Percentiles rank a stretch among this genome's conserved stretches.
phyloP scores from a whole-genome alignment of 2,329 filamentous ascomycete species.

The Madurella mycetomatis region DNA sequence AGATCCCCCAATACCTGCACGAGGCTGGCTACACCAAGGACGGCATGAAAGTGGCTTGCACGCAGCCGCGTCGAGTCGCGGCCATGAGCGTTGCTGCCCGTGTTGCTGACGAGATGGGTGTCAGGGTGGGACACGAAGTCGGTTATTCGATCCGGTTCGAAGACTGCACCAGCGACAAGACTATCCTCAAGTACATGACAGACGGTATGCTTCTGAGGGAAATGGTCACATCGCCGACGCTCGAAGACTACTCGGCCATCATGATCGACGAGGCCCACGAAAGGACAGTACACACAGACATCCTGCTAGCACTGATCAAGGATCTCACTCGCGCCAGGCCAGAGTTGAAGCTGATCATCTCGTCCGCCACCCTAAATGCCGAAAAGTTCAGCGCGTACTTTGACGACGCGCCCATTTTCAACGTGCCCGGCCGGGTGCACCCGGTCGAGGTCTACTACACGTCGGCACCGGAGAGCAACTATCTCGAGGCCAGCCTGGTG shows the following conservation, averaged over 20 bases:
- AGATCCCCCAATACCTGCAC: conserved; percentile 88
- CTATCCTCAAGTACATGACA: conserved; percentile 91
- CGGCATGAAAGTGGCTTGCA: conserved; percentile 83
- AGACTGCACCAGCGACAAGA: conserved; percentile 86
- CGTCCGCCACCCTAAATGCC: conserved; percentile 90
- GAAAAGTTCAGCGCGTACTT: conserved; percentile 91
- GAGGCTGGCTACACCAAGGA: conserved; percentile 85
- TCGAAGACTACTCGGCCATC: conserved; percentile 76
- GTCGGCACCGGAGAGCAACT: conserved; percentile 87
- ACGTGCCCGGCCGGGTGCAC: conserved; percentile 83
- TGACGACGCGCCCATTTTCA: conserved; percentile 88
- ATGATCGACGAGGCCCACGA: conserved; percentile 99
- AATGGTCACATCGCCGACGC: conserved; percentile 81
- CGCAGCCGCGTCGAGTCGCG: conserved; percentile 89
- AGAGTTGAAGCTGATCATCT: conserved; percentile 86
- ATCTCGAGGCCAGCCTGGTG: conserved; percentile 83
- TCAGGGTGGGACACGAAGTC: conserved; percentile 85
- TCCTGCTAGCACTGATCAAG: conserved; percentile 81
- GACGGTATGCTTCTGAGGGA: conserved; percentile 92
- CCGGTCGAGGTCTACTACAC: conserved; percentile 92
- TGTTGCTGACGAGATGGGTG: conserved; percentile 90
- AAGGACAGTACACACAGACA: conserved; percentile 84
- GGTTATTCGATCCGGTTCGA: conserved; percentile 96
- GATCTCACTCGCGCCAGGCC: conserved; percentile 78
- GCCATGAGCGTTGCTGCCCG: conserved; percentile 97